Conservation (phyloP, 352 stramenopile genomes). For the Phytopythium montanum region DNA sequence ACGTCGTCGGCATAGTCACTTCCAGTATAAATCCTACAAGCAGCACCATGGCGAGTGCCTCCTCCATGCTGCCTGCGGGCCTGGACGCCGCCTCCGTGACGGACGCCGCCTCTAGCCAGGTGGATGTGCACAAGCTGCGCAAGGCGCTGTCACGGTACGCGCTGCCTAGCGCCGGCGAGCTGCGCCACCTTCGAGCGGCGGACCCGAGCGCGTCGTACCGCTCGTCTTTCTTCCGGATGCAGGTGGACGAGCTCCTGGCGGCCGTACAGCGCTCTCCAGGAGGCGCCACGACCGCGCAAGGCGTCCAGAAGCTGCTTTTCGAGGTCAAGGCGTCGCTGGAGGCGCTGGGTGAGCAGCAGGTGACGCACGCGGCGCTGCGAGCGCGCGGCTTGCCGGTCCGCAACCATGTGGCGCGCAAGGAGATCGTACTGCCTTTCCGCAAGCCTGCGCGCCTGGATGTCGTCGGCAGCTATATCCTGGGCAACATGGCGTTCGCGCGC, state of each 20-base stretch:
- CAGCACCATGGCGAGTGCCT: slow-evolving; percentile 11
- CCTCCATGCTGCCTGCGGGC: slow-evolving; percentile 8
- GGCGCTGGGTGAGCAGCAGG: slow-evolving; percentile 56
- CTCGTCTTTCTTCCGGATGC: slow-evolving; percentile 82
- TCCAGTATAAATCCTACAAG: slow-evolving; percentile 1
- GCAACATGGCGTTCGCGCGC: slow-evolving; percentile 67
- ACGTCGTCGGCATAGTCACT: neutral
- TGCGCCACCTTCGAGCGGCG: slow-evolving; percentile 70
- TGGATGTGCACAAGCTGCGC: slow-evolving; percentile 53
- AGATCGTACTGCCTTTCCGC: slow-evolving; percentile 84
- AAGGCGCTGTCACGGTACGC: slow-evolving; percentile 87
- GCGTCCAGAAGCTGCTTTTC: slow-evolving; percentile 76
- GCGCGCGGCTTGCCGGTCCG: slow-evolving; percentile 48
- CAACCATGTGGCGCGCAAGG: slow-evolving; percentile 80
- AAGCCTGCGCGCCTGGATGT: slow-evolving; percentile 74
- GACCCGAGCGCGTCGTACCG: slow-evolving; percentile 73
- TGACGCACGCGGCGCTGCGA: slow-evolving; percentile 69
- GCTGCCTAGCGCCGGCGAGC: slow-evolving; percentile 83
- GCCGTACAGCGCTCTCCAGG: slow-evolving; percentile 53
- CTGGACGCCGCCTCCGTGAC: slow-evolving; percentile 5
- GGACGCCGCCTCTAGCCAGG: slow-evolving; percentile 11
- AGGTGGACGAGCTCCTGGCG: slow-evolving; percentile 85
- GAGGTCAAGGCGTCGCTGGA: slow-evolving; percentile 76
- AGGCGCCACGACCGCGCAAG: slow-evolving; percentile 30
- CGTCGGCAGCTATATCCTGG: slow-evolving; percentile 85